Conservation (phyloP, 768 basidiomycete genomes). For the Coprinopsis cinerea region DNA sequence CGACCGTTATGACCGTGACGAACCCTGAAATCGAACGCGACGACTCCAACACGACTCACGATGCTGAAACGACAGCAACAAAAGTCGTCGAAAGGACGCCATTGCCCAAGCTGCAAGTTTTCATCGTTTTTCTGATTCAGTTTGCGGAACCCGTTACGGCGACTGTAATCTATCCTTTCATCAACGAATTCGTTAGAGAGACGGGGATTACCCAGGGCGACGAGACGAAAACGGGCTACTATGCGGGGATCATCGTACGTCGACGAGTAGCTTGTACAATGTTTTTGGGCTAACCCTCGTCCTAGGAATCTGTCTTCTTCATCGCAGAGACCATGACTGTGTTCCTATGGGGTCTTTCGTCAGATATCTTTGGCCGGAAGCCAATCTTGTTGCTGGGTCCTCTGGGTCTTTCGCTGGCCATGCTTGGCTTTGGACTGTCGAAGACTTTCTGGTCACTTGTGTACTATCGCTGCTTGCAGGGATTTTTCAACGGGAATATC, state of each 20-base stretch:
- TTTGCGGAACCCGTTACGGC: conserved; percentile 39
- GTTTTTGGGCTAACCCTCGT: background rate
- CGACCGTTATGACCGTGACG: no score
- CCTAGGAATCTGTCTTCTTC: conserved; percentile 10
- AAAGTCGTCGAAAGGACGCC: conserved; percentile 23
- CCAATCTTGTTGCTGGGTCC: conserved; percentile 28
- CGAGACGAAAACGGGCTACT: conserved; percentile 41
- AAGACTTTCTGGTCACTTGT: background rate
- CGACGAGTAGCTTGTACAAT: background rate
- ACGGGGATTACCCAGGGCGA: conserved; percentile 39
- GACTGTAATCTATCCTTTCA: conserved; percentile 41
- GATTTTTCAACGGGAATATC: conserved; percentile 34
- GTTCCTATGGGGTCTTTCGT: conserved; percentile 8
- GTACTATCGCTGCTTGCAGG: conserved; percentile 20
- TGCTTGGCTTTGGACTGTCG: background rate
- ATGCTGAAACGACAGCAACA: background rate
- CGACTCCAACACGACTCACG: no score
- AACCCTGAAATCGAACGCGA: background rate
- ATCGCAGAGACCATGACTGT: conserved; percentile 9
- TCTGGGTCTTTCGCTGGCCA: conserved; percentile 12
- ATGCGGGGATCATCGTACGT: conserved; percentile 41
- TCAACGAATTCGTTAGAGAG: conserved; percentile 39
- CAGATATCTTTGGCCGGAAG: conserved; percentile 11
- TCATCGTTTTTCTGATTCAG: conserved; percentile 34
- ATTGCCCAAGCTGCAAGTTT: conserved; percentile 34